Percentiles rank a stretch among this genome's conserved stretches.
Evolutionary conservation across 768 basidiomycete genomes (phyloP).

Genomic region (Rhizopogon salebrosus): DNA sequence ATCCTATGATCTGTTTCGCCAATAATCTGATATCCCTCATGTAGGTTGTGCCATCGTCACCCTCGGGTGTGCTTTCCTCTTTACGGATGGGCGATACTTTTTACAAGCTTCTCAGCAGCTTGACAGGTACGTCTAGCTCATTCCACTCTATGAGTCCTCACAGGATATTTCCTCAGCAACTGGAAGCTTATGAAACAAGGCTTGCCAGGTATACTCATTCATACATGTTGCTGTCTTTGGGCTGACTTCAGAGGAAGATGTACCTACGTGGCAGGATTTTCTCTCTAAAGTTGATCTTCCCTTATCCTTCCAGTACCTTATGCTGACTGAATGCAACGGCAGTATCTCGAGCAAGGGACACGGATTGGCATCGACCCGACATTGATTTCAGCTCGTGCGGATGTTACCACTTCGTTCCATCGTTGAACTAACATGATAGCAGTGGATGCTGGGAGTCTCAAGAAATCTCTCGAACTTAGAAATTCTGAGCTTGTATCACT

Average conservation of each 20-base stretch:
- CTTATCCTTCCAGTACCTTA: background rate
- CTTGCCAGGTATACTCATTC: slow-evolving; percentile 50
- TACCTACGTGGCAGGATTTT: slow-evolving; percentile 89
- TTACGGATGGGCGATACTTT: slow-evolving; percentile 96
- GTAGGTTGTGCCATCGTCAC: slow-evolving; percentile 78
- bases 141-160: background rate
- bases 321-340: background rate
- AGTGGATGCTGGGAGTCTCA: slow-evolving; percentile 66
- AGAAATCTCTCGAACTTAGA: slow-evolving; percentile 46
- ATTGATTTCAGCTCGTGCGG: slow-evolving; percentile 58
- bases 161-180: slow-evolving; percentile 41
- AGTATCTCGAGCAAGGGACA: slow-evolving; percentile 59
- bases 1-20: background rate
- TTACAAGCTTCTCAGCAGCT: slow-evolving; percentile 89
- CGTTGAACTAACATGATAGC: background rate
- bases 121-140: slow-evolving; percentile 47
- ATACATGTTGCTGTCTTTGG: slow-evolving; percentile 7
- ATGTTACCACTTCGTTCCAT: background rate
- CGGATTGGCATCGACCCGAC: slow-evolving; percentile 82
- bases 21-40: slow-evolving; percentile 5
- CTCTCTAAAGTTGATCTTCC: slow-evolving; percentile 51
- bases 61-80: slow-evolving; percentile 65
- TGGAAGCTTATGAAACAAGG: slow-evolving; percentile 96
- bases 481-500: slow-evolving; percentile 66
- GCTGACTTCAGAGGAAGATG: slow-evolving; percentile 43